phyloP scores from a whole-genome alignment of 1,284 basidiomycete species.

The Retiboletus flavoniger region DNA sequence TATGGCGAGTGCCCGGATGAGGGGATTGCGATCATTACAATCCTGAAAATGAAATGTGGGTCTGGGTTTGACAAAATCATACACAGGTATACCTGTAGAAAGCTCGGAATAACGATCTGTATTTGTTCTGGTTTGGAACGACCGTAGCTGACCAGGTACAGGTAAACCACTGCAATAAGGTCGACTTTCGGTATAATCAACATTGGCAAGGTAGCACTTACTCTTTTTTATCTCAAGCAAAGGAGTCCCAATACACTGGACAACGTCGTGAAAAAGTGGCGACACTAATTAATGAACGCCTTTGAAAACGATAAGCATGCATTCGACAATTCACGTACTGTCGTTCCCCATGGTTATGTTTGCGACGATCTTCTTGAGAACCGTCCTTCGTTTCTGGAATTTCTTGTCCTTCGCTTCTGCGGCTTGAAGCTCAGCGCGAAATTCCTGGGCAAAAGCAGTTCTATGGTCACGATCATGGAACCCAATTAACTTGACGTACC shows the following conservation, averaged over 20 bases:
- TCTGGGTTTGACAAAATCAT: not conserved
- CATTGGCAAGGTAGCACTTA: constrained; percentile 39
- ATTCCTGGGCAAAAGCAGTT: constrained; percentile 53
- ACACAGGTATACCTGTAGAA: constrained; percentile 66
- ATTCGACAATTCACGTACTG: constrained; percentile 55
- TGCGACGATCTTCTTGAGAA: constrained; percentile 93
- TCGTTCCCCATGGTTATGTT: constrained; percentile 97
- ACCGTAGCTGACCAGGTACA: constrained; percentile 92
- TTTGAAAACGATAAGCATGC: constrained; percentile 14
- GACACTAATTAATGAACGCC: constrained; percentile 67
- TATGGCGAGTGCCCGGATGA: constrained; percentile 89
- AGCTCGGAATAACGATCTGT: constrained; percentile 83
- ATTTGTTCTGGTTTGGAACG: constrained; percentile 86
- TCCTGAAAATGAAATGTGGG: constrained; percentile 52
- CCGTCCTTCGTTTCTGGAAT: constrained; percentile 84
- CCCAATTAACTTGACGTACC: constrained; percentile 46
- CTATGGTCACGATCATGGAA: constrained; percentile 13
- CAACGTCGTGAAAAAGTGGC: constrained; percentile 84
- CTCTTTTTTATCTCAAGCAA: constrained; percentile 99
- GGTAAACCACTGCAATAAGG: constrained; percentile 74
- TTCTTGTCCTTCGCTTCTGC: constrained; percentile 94
- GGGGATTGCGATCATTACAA: constrained; percentile 87
- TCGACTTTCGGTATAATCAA: constrained; percentile 3
- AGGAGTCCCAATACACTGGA: constrained; percentile 85
- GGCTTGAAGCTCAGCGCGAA: constrained; percentile 84